Evolutionary conservation across 1,284 basidiomycete species (phyloP).

Genomic region (Somion occarium): DNA sequence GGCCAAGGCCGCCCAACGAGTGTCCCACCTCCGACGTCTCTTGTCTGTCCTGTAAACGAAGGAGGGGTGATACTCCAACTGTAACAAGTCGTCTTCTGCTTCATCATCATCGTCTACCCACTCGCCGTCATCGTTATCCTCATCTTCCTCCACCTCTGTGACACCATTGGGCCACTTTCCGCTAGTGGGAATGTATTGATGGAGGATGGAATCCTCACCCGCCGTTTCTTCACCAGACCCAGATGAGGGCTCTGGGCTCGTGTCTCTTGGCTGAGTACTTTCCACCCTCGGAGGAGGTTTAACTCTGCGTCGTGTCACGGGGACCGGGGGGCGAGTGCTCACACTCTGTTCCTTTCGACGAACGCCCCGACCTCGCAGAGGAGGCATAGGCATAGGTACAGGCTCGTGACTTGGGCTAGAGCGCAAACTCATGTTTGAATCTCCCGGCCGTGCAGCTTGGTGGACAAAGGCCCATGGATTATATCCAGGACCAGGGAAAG

Average conservation of each 20-base stretch:
- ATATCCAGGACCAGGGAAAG: constrained; percentile 55
- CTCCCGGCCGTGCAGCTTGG: constrained; percentile 27
- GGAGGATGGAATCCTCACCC: constrained; percentile 47
- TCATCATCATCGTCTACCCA: constrained; percentile 68
- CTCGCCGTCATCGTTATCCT: constrained; percentile 58
- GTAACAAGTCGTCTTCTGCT: constrained; percentile 64
- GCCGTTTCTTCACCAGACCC: constrained; percentile 50
- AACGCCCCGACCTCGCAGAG: constrained; percentile 28
- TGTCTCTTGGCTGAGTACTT: constrained; percentile 75
- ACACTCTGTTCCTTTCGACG: constrained; percentile 33
- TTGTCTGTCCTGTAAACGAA: constrained; percentile 64
- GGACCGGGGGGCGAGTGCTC: constrained; percentile 29
- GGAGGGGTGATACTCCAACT: constrained; percentile 70
- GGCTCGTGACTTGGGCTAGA: constrained; percentile 77
- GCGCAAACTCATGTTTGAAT: constrained; percentile 53
- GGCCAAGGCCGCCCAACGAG: constrained; percentile 65
- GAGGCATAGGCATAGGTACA: constrained; percentile 47
- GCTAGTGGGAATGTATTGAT: constrained; percentile 30
- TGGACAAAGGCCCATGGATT: constrained; percentile 64
- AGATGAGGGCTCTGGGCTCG: constrained; percentile 64
- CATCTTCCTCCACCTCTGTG: constrained; percentile 20
- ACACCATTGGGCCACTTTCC: constrained; percentile 22
- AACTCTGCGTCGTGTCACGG: constrained; percentile 26
- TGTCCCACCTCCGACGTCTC: constrained; percentile 64
- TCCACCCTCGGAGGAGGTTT: constrained; percentile 70